Conservation (phyloP, 1,139 yeast species). For the Hansenula sp. region DNA sequence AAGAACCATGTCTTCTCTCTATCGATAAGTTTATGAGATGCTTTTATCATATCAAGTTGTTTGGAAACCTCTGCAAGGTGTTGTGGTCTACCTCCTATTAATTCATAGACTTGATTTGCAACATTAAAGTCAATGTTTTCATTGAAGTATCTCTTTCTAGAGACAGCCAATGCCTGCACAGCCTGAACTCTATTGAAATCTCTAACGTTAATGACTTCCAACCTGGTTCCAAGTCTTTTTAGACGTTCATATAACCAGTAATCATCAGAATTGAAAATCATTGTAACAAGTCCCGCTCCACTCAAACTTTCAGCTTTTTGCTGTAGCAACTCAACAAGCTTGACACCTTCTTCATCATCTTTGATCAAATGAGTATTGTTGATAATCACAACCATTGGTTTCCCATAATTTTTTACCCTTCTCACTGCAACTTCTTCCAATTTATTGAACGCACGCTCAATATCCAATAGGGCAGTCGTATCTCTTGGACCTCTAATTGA, state of each 20-base stretch:
- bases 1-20: slow-evolving; percentile 83
- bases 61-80: slow-evolving; percentile 74
- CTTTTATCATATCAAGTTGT: slow-evolving; percentile 54
- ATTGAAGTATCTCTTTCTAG: slow-evolving; percentile 47
- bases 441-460: slow-evolving; percentile 77
- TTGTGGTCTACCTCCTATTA: slow-evolving; percentile 85
- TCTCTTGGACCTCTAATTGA: slow-evolving; percentile 86
- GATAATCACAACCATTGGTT: slow-evolving; percentile 66
- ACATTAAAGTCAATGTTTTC: slow-evolving; percentile 32
- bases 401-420: slow-evolving; percentile 36
- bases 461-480: slow-evolving; percentile 76
- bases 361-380: slow-evolving; percentile 74
- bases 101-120: slow-evolving; percentile 58
- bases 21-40: slow-evolving; percentile 71
- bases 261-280: slow-evolving; percentile 78
- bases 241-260: slow-evolving; percentile 84
- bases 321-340: slow-evolving; percentile 71
- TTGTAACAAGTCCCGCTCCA: slow-evolving; percentile 73
- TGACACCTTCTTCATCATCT: slow-evolving; percentile 64
- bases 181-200: slow-evolving; percentile 62
- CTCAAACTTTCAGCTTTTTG: slow-evolving; percentile 80
- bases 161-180: slow-evolving; percentile 48
- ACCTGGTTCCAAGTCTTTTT: slow-evolving; percentile 66
- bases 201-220: slow-evolving; percentile 68
- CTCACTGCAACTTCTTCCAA: slow-evolving; percentile 68